Evolutionary conservation across 371 early-diverging fungal genomes (phyloP).

Genomic region (Mucor indicus): DNA sequence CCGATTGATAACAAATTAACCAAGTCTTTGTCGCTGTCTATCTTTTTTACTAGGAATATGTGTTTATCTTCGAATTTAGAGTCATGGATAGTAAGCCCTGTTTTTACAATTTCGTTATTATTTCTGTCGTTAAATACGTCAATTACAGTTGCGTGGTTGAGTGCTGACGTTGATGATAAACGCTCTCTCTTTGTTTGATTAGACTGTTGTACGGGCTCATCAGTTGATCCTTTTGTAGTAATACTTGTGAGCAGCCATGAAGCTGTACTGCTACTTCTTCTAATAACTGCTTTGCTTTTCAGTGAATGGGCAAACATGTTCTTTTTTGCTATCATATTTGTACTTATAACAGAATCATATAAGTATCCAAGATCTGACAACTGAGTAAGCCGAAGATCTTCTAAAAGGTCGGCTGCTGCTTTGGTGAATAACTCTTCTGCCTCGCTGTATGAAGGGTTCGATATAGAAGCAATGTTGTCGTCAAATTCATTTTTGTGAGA

Average conservation of each 20-base stretch:
- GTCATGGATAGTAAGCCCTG: conserved; percentile 6
- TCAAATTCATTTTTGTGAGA: background rate
- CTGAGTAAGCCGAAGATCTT: conserved; percentile 17
- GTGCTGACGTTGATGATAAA: background rate
- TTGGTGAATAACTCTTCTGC: conserved; percentile 12
- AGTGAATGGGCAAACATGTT: conserved; percentile 10
- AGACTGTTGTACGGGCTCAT: background rate
- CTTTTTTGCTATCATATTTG: conserved; percentile 23
- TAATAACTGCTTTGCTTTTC: background rate
- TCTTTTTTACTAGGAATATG: conserved; percentile 32
- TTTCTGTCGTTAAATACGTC: conserved; percentile 7
- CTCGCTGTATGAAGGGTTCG: background rate
- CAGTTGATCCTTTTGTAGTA: background rate
- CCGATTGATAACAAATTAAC: conserved; percentile 30
- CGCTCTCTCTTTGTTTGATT: background rate
- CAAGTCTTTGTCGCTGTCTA: conserved; percentile 19
- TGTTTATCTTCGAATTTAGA: conserved; percentile 26
- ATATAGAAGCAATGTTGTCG: background rate
- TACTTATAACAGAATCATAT: conserved; percentile 27
- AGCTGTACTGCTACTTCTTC: conserved; percentile 7
- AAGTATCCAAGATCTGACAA: conserved; percentile 30
- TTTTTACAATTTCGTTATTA: background rate
- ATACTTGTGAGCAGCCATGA: conserved; percentile 1
- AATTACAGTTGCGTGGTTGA: conserved; percentile 14
- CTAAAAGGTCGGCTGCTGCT: conserved; percentile 27